Percentiles rank a stretch among this genome's conserved stretches.
phyloP scores from a whole-genome alignment of 441 rosid genomes.

The Populus hybrid region DNA sequence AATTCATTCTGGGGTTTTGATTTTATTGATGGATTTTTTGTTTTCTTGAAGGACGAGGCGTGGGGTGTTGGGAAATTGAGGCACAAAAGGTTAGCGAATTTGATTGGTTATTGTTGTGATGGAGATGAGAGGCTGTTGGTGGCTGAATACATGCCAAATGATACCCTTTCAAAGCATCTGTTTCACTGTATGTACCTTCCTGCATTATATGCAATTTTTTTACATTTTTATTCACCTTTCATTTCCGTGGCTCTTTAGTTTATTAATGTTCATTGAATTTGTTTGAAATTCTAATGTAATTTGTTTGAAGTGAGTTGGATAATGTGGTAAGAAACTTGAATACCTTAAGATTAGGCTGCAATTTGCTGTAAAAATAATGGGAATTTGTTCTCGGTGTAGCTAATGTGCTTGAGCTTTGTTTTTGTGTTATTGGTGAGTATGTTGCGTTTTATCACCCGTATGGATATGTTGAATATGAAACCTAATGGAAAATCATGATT shows the following conservation, averaged over 20 bases:
- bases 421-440: neutral
- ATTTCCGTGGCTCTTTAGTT: neutral
- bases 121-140: slow-evolving; percentile 92
- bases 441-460: neutral
- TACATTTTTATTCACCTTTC: neutral
- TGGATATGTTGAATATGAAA: neutral
- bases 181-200: slow-evolving; percentile 67
- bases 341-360: neutral
- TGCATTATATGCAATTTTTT: slow-evolving; percentile 5
- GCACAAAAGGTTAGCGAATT: slow-evolving; percentile 68
- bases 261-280: neutral
- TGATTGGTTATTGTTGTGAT: slow-evolving; percentile 91
- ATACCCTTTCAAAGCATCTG: slow-evolving; percentile 76
- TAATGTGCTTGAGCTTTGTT: neutral
- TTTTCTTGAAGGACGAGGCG: slow-evolving; percentile 58
- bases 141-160: slow-evolving; percentile 86
- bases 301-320: neutral
- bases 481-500: neutral
- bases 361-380: neutral
- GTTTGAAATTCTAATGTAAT: neutral
- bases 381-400: neutral
- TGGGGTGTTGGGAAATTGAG: slow-evolving; percentile 74
- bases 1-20: slow-evolving; percentile 26
- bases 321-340: neutral
- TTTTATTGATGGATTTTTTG: neutral